Base-by-base conservation (phyloP, 2,329 filamentous ascomycete species). In the Nothopassalora personata region DNA sequence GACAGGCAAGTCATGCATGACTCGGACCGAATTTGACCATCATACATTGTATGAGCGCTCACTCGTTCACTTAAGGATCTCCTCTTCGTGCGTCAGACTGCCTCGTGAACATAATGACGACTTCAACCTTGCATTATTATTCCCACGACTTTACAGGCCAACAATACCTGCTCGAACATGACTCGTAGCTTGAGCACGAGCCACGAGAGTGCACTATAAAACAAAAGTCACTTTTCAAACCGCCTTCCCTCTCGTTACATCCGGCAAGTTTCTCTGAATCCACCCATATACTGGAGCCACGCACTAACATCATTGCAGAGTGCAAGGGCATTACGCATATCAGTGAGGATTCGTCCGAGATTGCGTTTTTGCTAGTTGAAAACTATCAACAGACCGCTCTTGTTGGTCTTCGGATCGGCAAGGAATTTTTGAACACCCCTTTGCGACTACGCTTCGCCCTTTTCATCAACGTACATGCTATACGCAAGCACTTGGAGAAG, bases 311-410 rank as follows among this genome's bases (percentile, higher is more conserved):
- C 76, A 84, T 85, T 81, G 79, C 33, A 39, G 73, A 81, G 84
- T 87, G 86, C 86, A 86, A 78, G 85, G 86, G 88, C 86, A 83
- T 87, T 88, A 89, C 83, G 86, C 83, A 83, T 86, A 84, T 84
- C 86, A 87, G 86, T 91, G 88, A 91, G 85, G 88, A 90, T 86
- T 86, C 83, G 86, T 90, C 88, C 85, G 88, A 91, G 86, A 85
- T 84, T 83, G 83, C 83, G 82, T 90, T 90, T 89, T 90, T 90
- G 88, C 88, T 90, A 89, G 86, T 89, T 90, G 87, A 89, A 89
- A 89, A 89, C 87, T 89, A 89, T 80, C 81, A 83, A 69, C 68
- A 88, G 87, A 90, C 87, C 81, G 36, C 88, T 91, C 80, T 80
- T 81, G 77, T 82, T 83, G 84, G 86, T 82, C 83, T 81, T 80